A percentile compares a stretch with the other conserved stretches of the same genome.
phyloP scores from a whole-genome alignment of 768 basidiomycete genomes.

The Leccinum subgranulosum region DNA sequence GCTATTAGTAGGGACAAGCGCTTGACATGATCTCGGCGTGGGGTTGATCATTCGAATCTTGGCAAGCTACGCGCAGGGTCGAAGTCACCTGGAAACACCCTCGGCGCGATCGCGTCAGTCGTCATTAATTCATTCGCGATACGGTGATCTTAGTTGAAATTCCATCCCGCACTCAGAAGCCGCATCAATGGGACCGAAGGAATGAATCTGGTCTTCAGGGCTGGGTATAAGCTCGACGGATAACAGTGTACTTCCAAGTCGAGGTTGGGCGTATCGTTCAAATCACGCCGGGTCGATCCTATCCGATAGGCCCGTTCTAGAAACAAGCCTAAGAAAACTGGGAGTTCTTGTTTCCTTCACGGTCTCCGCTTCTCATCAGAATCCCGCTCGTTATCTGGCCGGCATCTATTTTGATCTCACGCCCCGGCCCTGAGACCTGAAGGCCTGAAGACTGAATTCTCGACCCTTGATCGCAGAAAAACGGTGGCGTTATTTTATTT shows the following conservation, averaged over 20 bases:
- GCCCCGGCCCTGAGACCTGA: background rate
- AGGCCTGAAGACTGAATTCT: background rate
- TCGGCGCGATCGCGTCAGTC: background rate
- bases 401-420: background rate
- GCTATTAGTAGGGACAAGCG: too few species aligned
- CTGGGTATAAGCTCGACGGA: background rate
- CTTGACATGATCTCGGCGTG: background rate
- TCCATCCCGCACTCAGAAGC: background rate
- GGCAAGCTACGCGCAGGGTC: background rate
- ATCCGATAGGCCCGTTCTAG: background rate
- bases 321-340: background rate
- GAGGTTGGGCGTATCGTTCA: background rate
- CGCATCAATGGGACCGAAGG: background rate
- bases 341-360: background rate
- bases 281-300: background rate
- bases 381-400: background rate
- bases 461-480: conserved; percentile 4
- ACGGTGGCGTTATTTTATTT: conserved; percentile 1
- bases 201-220: background rate
- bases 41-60: background rate
- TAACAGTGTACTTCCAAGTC: background rate
- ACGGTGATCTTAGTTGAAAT: background rate
- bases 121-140: background rate
- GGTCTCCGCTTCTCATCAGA: background rate
- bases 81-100: background rate